phyloP scores from a whole-genome alignment of 768 basidiomycete species.

The Mycena rebaudengoi region DNA sequence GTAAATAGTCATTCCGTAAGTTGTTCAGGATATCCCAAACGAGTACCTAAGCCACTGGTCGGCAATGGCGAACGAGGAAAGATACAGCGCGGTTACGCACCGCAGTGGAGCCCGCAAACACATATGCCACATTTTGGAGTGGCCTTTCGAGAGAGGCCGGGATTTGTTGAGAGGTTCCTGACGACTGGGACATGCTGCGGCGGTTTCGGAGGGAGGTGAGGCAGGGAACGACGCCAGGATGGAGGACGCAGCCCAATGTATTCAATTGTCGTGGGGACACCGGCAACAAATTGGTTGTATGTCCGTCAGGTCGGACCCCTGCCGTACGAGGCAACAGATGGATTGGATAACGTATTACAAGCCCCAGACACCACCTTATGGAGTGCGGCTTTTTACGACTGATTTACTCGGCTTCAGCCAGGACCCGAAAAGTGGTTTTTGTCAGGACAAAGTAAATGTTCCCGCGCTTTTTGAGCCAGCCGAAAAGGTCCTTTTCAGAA shows the following conservation, averaged over 20 bases:
- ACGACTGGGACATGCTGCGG: constrained; percentile 2
- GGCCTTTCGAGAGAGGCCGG: not conserved
- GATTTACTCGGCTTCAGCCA: too few species aligned
- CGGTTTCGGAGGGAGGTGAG: not conserved
- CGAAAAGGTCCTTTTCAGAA: too few species aligned
- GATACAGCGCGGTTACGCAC: not conserved
- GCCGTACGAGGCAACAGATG: not conserved
- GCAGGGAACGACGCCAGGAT: not conserved
- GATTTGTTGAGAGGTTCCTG: not conserved
- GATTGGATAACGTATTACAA: not conserved
- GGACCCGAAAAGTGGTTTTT: too few species aligned
- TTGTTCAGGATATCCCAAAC: constrained; percentile 9
- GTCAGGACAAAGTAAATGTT: too few species aligned
- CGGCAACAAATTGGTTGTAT: not conserved
- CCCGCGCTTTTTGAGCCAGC: too few species aligned
- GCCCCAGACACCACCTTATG: too few species aligned
- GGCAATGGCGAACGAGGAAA: not conserved
- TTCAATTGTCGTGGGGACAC: not conserved
- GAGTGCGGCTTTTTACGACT: too few species aligned
- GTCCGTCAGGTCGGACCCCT: not conserved
- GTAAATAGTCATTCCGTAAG: constrained; percentile 2
- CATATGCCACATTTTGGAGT: not conserved
- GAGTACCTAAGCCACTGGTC: not conserved
- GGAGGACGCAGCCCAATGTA: not conserved
- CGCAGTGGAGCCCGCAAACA: constrained; percentile 3